Evolutionary conservation across 495 filamentous ascomycete genomes (phyloP), one percentile per base, ranked within the genome.

Genomic region (Chaetomium fimeti): DNA sequence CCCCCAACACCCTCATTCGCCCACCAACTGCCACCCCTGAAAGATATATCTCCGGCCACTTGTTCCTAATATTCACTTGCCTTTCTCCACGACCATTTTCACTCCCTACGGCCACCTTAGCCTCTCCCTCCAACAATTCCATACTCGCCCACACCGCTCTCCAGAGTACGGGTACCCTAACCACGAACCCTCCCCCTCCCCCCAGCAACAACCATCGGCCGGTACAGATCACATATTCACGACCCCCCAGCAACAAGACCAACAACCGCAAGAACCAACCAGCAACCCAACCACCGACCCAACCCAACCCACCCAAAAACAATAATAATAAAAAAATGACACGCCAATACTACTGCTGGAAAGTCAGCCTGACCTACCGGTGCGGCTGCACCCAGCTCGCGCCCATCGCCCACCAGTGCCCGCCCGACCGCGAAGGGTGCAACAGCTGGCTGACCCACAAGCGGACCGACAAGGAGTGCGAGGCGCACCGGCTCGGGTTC

Each of bases 321-420:
- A 54, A 53, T 16, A 20, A 25, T 36, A n/a, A 53, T 4, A 29
- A 1, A 13, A 29, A 57, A 20, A 71, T 68, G 68, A 36, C 53
- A 49, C 60, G 61, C 27, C 55, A 62, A 40, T 63, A 58, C 63
- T 74, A 38, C 59, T 74, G 72, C 70, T 74, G 72, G 72, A 64
- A 58, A 22, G 64, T 74, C 40, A 24, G 40, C 49, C 60, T 74
- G 12, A 63, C 63, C 29, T 74, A 48, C 61, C n/a, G 38, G 32
- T 74, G 72, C 61, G 72, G 72, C 60, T 72, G 70, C 59, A 29
- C 36, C 54, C 61, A 63, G 18, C 16, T 22, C 42, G 61, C 69
- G 1, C 24, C 61, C 1, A 68, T 68, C 7, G 24, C 60, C 7
- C 71, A 74, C 63, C 54, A 40, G 20, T 72, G 72, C 65, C 36